Conservation (phyloP, 2,329 filamentous ascomycete species). For the Colletotrichum tropicale region DNA sequence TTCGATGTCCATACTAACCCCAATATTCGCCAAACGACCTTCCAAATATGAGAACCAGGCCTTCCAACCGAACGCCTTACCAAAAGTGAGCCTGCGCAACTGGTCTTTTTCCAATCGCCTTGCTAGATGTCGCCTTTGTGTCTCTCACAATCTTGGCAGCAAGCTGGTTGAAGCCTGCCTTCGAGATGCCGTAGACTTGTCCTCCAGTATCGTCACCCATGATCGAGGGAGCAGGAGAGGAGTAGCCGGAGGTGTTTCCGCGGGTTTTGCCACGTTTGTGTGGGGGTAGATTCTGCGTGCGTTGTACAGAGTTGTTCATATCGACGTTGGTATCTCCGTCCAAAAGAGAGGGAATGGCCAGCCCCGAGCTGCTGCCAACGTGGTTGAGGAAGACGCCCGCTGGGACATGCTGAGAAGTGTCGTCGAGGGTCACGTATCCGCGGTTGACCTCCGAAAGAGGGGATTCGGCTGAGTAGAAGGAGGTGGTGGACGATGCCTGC, state of each 20-base stretch:
- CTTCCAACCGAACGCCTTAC: background rate
- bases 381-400: background rate
- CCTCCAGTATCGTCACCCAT: background rate
- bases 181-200: background rate
- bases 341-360: background rate
- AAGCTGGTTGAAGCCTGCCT: constrained; percentile 6
- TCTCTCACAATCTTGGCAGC: background rate
- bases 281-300: background rate
- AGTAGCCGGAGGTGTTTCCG: background rate
- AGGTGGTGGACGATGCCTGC: background rate
- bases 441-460: background rate
- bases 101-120: background rate
- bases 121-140: background rate
- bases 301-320: background rate
- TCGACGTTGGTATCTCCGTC: background rate
- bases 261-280: background rate
- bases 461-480: background rate
- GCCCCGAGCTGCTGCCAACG: background rate
- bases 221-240: background rate
- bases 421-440: background rate
- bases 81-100: background rate
- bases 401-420: background rate
- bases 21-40: background rate
- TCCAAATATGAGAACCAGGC: background rate
- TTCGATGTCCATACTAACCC: background rate